Evolutionary conservation across 2,329 filamentous ascomycete genomes (phyloP).

Genomic region (Xylariaceae sp.): DNA sequence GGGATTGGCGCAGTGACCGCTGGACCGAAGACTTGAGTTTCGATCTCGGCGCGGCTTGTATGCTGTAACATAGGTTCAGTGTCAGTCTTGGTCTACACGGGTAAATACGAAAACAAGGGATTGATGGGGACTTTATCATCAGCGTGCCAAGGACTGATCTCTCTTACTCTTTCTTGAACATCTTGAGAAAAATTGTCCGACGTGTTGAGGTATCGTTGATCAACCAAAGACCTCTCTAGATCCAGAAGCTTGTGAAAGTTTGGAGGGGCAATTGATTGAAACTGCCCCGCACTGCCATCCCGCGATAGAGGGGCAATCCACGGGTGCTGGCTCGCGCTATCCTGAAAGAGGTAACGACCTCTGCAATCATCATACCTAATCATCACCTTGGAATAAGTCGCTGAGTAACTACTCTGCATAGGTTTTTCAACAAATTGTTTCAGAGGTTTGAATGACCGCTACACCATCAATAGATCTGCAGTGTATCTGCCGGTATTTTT

Average conservation of each 20-base stretch:
- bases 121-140: background rate
- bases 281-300: slow-evolving; percentile 20
- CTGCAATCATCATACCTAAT: too few species aligned
- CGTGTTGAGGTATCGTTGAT: too few species aligned
- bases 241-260: slow-evolving; percentile 30
- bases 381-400: too few species aligned
- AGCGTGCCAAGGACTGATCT: background rate
- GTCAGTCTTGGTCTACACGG: background rate
- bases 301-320: slow-evolving; percentile 11
- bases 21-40: slow-evolving; percentile 98
- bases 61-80: slow-evolving; percentile 43
- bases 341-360: background rate
- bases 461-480: too few species aligned
- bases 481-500: too few species aligned
- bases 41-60: slow-evolving; percentile 75
- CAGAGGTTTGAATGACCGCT: too few species aligned
- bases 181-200: slow-evolving; percentile 51
- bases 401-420: too few species aligned
- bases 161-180: slow-evolving; percentile 91
- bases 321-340: slow-evolving; percentile 2
- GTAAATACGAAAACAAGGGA: background rate
- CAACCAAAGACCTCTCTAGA: too few species aligned
- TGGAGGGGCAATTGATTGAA: slow-evolving; percentile 28
- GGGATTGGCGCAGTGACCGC: slow-evolving; percentile 75
- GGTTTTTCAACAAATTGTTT: too few species aligned